Conservation (phyloP, 2,329 filamentous ascomycete species). For the Nakataea oryzae region DNA sequence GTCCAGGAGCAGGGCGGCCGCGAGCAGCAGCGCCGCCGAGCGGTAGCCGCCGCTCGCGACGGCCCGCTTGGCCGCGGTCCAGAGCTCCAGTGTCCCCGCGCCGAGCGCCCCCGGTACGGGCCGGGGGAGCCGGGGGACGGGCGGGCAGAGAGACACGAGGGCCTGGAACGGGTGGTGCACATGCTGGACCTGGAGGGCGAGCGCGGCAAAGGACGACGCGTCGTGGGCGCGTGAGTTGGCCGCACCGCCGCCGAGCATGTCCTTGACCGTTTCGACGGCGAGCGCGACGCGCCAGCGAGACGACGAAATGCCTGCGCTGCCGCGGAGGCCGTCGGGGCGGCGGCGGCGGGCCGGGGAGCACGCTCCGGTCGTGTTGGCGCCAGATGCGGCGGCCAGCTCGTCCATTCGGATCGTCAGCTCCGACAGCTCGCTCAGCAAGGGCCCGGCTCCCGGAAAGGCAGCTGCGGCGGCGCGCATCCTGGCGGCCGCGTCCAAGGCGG, state of each 20-base stretch:
- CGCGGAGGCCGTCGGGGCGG: no score
- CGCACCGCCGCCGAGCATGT: neutral
- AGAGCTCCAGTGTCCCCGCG: conserved; percentile 2
- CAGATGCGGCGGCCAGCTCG: no score
- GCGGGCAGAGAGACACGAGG: conserved; percentile 2
- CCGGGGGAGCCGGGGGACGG: neutral
- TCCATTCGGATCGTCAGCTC: neutral
- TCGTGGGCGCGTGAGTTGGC: neutral
- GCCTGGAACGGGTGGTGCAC: neutral
- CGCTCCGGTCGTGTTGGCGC: no score
- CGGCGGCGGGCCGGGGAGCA: no score
- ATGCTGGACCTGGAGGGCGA: conserved; percentile 3
- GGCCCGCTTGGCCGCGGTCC: conserved; percentile 7
- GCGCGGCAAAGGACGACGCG: conserved; percentile 7
- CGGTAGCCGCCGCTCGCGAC: conserved; percentile 16
- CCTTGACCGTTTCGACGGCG: conserved; percentile 4
- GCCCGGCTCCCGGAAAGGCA: neutral
- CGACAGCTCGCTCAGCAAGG: neutral
- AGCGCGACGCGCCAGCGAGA: conserved; percentile 3
- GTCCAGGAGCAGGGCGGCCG: conserved; percentile 25
- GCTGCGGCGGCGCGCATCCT: neutral
- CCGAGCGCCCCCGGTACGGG: neutral
- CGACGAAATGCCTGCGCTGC: neutral
- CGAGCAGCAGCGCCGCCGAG: conserved; percentile 15
- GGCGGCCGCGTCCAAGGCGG: no score